A percentile compares a stretch with the other conserved stretches of the same genome.
phyloP scores from a whole-genome alignment of 345 rosid genomes.

The Conringia planisiliqua region DNA sequence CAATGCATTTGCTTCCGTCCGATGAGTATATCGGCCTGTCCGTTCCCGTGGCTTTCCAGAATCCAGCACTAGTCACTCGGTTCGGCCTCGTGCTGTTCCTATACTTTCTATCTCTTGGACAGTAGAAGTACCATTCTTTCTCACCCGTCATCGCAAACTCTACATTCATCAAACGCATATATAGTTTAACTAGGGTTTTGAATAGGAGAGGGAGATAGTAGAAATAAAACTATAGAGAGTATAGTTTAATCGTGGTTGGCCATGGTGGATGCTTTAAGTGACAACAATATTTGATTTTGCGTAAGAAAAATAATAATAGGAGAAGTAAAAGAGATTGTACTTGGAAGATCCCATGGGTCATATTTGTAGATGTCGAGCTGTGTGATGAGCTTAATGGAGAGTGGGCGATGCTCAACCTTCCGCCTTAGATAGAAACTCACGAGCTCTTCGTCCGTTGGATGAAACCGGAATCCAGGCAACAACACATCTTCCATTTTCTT shows the following conservation, averaged over 20 bases:
- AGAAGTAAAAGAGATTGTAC: slow-evolving; percentile 31
- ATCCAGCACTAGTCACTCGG: slow-evolving; percentile 75
- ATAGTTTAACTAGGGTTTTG: background rate
- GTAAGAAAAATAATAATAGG: background rate
- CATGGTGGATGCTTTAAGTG: background rate
- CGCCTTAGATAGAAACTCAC: slow-evolving; percentile 74
- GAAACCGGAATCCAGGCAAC: slow-evolving; percentile 84
- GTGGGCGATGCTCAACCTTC: slow-evolving; percentile 63
- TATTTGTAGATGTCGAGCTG: slow-evolving; percentile 80
- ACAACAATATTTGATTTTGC: background rate
- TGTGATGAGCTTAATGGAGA: slow-evolving; percentile 67
- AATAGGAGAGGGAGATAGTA: background rate
- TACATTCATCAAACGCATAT: slow-evolving; percentile 12
- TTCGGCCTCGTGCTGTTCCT: slow-evolving; percentile 79
- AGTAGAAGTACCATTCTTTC: slow-evolving; percentile 85
- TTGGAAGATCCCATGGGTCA: slow-evolving; percentile 91
- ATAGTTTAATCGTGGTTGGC: background rate
- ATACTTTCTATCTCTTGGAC: slow-evolving; percentile 80
- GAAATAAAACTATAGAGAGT: background rate
- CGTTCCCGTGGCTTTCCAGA: slow-evolving; percentile 92
- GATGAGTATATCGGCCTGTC: slow-evolving; percentile 79
- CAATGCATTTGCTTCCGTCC: slow-evolving; percentile 65
- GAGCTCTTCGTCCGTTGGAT: slow-evolving; percentile 89
- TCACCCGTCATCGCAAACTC: slow-evolving; percentile 64
- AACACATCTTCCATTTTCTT: slow-evolving; percentile 58